Base-by-base conservation (phyloP, 306 rosid genomes). In the Gastrolobium bilobum region DNA sequence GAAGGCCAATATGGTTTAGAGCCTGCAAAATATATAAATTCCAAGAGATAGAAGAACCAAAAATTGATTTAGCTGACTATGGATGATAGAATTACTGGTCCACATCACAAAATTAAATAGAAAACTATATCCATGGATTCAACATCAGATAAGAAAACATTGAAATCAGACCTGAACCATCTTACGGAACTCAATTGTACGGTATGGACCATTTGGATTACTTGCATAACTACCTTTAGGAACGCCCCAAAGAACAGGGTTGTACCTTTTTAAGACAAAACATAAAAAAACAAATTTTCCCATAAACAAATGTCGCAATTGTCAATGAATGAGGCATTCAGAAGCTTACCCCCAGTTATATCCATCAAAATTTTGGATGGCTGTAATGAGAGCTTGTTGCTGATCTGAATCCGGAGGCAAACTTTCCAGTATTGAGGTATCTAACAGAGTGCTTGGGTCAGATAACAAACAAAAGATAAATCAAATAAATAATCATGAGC, bases 211-310 rank as follows among this genome's bases (percentile, higher is more conserved):
- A 79, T 88, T 88, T 44, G 98, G 90, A 59, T 86, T 80, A 81
- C 91, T 91, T 57, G 99, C 97, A 83, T 95, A 95, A 84, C 99
- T 90, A 75, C 99, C 99, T 90, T 95, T 95, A 43, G 99, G 99
- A 64, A 91, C 96, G 5, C 99, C 99, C 97, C 98, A 92, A 59
- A 95, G 87, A 73, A 92, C 90, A 80, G 99, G 99, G 85, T 92
- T 95, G 82, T 91, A 95, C 90, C 99, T 95, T 83, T 59, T 33
- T 39, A 79, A 72, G 75, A 76, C 64, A 78, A 8, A 67, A 68
- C n/a, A 61, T 20, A 63, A 80, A 64, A 65, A 73, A 84, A 75
- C 34, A 42, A 78, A 77, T 26, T 26, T 71, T 29, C 66, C 63
- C 29, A 31, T 56, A 66, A 75, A 47, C 50, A 57, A 74, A 47